A percentile compares a stretch with the other conserved stretches of the same genome.
phyloP scores from a whole-genome alignment of 2,329 filamentous ascomycete genomes.

The Myriosclerotinia curreyana region DNA sequence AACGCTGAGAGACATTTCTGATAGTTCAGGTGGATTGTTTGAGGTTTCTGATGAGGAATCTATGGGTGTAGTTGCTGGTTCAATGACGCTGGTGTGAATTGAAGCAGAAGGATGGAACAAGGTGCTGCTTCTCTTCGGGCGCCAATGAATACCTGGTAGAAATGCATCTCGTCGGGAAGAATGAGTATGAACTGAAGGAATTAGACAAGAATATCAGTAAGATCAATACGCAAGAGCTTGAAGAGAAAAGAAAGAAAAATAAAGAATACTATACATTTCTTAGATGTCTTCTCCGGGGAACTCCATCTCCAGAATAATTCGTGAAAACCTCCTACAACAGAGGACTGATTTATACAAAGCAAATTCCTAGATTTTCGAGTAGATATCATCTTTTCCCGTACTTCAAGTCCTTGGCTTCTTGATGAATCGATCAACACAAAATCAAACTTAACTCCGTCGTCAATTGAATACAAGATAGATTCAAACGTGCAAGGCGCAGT shows the following conservation, averaged over 20 bases:
- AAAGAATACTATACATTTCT: slow-evolving; percentile 10
- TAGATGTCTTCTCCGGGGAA: background rate
- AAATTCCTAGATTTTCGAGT: background rate
- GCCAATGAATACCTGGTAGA: background rate
- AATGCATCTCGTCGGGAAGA: background rate
- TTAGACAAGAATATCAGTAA: background rate
- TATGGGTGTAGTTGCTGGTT: background rate
- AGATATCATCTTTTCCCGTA: background rate
- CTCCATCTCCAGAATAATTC: slow-evolving; percentile 17
- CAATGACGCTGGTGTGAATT: background rate
- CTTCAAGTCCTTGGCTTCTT: background rate
- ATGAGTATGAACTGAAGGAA: background rate
- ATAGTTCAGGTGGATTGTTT: background rate
- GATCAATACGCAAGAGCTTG: no score
- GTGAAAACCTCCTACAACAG: background rate
- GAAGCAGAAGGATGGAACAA: background rate
- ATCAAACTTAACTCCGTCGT: background rate
- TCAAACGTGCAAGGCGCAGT: background rate
- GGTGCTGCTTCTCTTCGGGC: background rate
- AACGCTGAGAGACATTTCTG: slow-evolving; percentile 24
- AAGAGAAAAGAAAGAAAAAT: background rate
- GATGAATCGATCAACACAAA: background rate
- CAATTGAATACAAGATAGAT: slow-evolving; percentile 4
- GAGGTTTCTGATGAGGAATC: background rate
- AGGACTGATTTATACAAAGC: background rate